Base-by-base conservation (phyloP, 208 protist genomes). In the Borovskyia barvae region DNA sequence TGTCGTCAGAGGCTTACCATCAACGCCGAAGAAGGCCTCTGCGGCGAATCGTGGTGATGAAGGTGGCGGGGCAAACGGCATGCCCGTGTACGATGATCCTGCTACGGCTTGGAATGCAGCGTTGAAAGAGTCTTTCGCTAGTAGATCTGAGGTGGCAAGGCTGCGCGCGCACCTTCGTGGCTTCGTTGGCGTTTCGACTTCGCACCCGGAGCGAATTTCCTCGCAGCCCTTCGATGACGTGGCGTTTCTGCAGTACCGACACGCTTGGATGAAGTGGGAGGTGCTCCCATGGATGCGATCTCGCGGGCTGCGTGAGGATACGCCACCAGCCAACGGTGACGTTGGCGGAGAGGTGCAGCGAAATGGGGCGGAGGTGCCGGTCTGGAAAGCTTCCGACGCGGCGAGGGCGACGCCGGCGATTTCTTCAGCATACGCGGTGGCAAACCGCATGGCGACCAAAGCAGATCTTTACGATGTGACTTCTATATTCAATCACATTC, bases 401-500 rank as follows among this genome's bases (percentile, higher is more conserved):
- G n/a, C n/a, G n/a, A n/a, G n/a, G n/a, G n/a, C n/a, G n/a, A n/a
- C n/a, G n/a, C n/a, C n/a, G n/a, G n/a, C n/a, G n/a, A n/a, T n/a
- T n/a, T n/a, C n/a, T n/a, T n/a, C n/a, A n/a, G 26, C 37, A 36
- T n/a, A 41, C 8, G 58, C 24, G 15, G 49, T 67, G 40, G 56
- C 33, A n/a, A 33, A n/a, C 15, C 53, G 59, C 14, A 40, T 56
- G 17, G 58, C 32, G 28, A n/a, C 40, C 37, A 75, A 56, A 33
- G 41, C 47, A n/a, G 62, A 47, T 37, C 17, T 80, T 40, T 61
- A 60, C 46, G 53, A 72, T 15, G 61, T 35, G 3, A 24, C 66
- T 20, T 85, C 74, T 7, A 56, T 77, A 2, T 58, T 77, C 37
- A 85, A 85, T 55, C 66, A 77, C 26, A 33, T 57, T 41, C 63